Conservation (phyloP, 495 filamentous ascomycete species). For the Evernia prunastri region DNA sequence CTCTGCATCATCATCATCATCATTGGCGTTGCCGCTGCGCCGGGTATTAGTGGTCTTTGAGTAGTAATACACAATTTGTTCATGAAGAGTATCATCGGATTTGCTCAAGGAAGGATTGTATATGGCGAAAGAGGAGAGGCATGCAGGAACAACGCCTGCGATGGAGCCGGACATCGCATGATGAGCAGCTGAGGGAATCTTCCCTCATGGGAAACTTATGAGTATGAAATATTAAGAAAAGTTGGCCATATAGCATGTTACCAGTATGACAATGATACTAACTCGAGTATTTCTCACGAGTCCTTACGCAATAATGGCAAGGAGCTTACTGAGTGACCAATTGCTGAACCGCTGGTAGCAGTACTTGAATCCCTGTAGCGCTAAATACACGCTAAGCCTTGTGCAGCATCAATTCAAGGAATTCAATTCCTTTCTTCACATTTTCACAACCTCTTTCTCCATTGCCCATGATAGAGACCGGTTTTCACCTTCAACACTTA, state of each 20-base stretch:
- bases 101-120: constrained; percentile 88
- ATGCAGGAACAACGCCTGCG: constrained; percentile 55
- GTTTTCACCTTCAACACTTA: background rate
- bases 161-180: constrained; percentile 28
- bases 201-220: too few species aligned
- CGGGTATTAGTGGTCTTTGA: constrained; percentile 41
- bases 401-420: background rate
- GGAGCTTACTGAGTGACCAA: too few species aligned
- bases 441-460: background rate
- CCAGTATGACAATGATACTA: too few species aligned
- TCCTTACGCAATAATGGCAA: too few species aligned
- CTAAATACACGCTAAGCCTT: background rate
- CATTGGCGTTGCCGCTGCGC: constrained; percentile 23
- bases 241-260: too few species aligned
- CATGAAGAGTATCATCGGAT: constrained; percentile 76
- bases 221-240: too few species aligned
- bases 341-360: background rate
- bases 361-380: constrained; percentile 1
- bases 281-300: too few species aligned
- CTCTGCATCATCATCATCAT: constrained; percentile 37
- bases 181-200: constrained; percentile 10
- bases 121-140: constrained; percentile 81
- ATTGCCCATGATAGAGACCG: background rate
- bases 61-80: constrained; percentile 92
- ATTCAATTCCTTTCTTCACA: background rate